Percentiles rank a stretch among this genome's conserved stretches.
These are phyloP conservation scores for Aspergillus spinulosporus DNA, from an alignment of 2,329 filamentous ascomycete genomes.

Conservation along the genomic window DNA sequence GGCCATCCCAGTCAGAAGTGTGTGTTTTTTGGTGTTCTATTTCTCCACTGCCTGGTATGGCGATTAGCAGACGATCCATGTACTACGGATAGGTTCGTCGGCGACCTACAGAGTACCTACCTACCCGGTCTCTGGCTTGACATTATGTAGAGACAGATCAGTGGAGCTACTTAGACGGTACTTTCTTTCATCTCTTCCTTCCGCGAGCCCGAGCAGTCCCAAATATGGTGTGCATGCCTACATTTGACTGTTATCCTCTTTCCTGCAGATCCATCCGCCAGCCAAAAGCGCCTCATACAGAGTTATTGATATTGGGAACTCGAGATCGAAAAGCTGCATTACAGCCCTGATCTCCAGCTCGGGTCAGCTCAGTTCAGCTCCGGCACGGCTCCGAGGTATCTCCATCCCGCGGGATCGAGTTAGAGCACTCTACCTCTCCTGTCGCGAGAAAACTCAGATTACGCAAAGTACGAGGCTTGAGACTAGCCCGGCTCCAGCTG, in stretches of 20 bases:
- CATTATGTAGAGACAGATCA: background rate
- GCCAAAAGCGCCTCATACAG: background rate
- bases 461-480: background rate
- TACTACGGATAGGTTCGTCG: background rate
- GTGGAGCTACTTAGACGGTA: background rate
- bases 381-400: background rate
- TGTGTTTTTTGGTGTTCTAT: background rate
- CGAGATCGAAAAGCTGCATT: too few species aligned
- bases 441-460: background rate
- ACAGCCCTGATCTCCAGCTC: background rate
- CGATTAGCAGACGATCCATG: constrained; percentile 2
- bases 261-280: background rate
- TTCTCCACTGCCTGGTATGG: constrained; percentile 3
- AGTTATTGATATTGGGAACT: background rate
- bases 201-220: background rate
- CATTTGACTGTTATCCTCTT: background rate
- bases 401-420: background rate
- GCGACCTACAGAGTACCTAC: background rate
- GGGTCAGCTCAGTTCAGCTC: background rate
- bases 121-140: background rate
- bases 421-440: background rate
- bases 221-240: background rate
- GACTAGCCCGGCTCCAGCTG: background rate
- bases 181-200: background rate
- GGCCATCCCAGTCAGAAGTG: background rate